Evolutionary conservation across 352 stramenopile genomes (phyloP).

Genomic region (Phytophthora pinifolia): DNA sequence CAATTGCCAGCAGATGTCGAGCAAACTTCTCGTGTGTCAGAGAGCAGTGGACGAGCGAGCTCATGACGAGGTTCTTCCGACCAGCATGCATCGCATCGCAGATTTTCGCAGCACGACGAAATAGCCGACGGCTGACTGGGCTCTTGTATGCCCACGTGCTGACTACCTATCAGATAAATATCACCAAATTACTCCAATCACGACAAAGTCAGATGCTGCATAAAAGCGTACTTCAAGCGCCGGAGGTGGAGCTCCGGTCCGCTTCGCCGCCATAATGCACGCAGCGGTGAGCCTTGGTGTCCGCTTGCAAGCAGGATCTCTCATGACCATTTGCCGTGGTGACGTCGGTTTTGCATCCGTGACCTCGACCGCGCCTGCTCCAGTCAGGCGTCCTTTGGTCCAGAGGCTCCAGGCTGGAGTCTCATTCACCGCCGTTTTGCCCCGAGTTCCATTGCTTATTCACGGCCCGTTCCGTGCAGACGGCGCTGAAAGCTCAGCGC

Average conservation of each 20-base stretch:
- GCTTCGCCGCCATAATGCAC: background rate
- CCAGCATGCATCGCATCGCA: constrained; percentile 13
- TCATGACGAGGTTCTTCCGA: constrained; percentile 28
- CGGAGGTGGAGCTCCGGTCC: too few species aligned
- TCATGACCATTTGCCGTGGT: background rate
- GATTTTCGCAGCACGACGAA: constrained; percentile 21
- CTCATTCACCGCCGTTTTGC: constrained; percentile 5
- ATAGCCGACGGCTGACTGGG: constrained; percentile 15
- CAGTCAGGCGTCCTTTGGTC: background rate
- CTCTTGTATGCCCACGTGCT: constrained; percentile 15
- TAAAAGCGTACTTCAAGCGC: constrained; percentile 27
- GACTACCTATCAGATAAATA: constrained; percentile 29
- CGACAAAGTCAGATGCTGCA: constrained; percentile 25
- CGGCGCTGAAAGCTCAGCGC: constrained; percentile 11
- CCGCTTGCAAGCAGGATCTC: too few species aligned
- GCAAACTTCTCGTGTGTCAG: constrained; percentile 13
- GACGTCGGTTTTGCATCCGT: background rate
- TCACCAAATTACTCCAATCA: constrained; percentile 2
- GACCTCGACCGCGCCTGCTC: background rate
- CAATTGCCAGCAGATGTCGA: background rate
- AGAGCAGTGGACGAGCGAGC: constrained; percentile 11
- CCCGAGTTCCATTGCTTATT: constrained; percentile 26
- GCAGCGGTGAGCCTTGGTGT: too few species aligned
- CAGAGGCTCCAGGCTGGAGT: background rate
- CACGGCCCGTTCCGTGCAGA: constrained; percentile 22